Evolutionary conservation across 2,329 filamentous ascomycete species (phyloP), one percentile per base, ranked within the genome.

Genomic region (Exophiala sp.): DNA sequence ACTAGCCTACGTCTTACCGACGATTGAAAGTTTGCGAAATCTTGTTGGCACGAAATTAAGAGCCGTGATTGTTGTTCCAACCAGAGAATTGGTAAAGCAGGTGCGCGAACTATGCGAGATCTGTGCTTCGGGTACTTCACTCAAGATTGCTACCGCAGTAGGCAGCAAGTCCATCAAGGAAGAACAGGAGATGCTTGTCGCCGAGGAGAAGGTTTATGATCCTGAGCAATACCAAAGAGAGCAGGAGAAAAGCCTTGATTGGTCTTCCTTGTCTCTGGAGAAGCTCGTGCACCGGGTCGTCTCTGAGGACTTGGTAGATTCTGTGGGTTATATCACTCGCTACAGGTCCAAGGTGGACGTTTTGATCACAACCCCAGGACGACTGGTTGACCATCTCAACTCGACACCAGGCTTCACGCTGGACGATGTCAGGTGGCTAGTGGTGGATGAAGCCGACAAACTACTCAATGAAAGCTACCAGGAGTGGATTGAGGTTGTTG

Each of bases 401-500:
- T 97, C 27, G 76, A 98, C 21, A 85, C 96, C 43, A 93, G 88
- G 4, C 85, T 81, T 83, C 37, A 90, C 82, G 0, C 73, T 98
- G 35, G 78, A 83, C 14, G 79, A 90, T 48, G 85, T 89, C 21
- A 81, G 80, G 47, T 91, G 87, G 68, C 86, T 97, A 2, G 89
- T 98, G 4, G 83, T 98, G 34, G 93, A 98, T 65, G 93, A 98
- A 74, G 93, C 93, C 8, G 93, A 98, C 70, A 81, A 93, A 39
- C 76, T 98, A 38, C 79, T 98, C 37, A 90, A 37, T 88, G 79
- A 97, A 66, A 90, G 86, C 62, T 96, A 93, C 67, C 90, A 96
- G 65, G 86, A 91, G 62, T 96, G 90, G 90, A 74, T 94, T 2
- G 80, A 82, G 34, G 71, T 83, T 0, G 79, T 93, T 5, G 82